Evolutionary conservation across 2,329 filamentous ascomycete species (phyloP), one percentile per base, ranked within the genome.

Genomic region (Aspergillus caelatus): DNA sequence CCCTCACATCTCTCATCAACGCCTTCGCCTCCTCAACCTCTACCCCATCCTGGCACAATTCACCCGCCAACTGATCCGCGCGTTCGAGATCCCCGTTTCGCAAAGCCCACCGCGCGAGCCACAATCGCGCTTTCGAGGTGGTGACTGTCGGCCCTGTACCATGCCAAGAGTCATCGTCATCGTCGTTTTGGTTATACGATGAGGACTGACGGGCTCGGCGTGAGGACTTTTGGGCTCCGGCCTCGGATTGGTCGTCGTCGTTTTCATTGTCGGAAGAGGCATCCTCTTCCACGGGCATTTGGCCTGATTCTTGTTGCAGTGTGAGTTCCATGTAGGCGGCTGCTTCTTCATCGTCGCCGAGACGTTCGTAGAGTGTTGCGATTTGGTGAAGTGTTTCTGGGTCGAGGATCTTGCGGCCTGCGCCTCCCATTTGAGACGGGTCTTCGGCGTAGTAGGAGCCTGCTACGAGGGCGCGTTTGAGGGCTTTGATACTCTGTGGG

Each of bases 11-110:
- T 65, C 93, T 86, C 65, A 97, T 91, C 70, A 98, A 81, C 4
- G 93, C 93, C 80, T 98, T 98, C 32, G 95, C 95, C 78, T 99
- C 95, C 76, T 99, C 95, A 2, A 98, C 93, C 78, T 98, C 95
- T 30, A 96, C 89, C 0, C 95, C 95, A 78, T 99, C 95, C 78
- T 97, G 93, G 75, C 94, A 97, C 53, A 99, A 82, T 79, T 99
- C 95, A 65, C 90, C 93, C 0, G 93, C 94, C 48, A 98, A 81
- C 66, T 92, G 88, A 79, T 91, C 91, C 4, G 93, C 92, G 23
- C 91, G 86, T 36, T 85, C 83, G 71, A 92, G 92, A 76, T 97
- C 93, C 45, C 89, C 88, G 12, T 86, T 86, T 43, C 87, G 85
- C 80, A 96, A 91, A 14, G 93, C 91, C 80, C 89, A 91, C 61